Base-by-base conservation (phyloP, 164 flowering plant species). In the Annona cherimola region DNA sequence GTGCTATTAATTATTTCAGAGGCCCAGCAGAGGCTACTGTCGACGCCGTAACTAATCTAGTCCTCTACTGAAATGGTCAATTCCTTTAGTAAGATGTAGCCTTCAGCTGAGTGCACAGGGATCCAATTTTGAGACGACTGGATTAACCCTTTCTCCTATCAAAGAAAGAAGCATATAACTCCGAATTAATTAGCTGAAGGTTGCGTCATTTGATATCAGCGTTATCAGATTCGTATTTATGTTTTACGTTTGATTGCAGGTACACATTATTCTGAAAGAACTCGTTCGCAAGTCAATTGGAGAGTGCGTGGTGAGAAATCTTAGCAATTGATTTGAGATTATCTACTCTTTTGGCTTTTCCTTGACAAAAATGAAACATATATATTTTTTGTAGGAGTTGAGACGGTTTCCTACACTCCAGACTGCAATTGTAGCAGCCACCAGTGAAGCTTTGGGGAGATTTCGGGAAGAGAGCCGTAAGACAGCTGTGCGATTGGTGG, bases 1-100 rank as follows among this genome's bases (percentile, higher is more conserved):
- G 91, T 74, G 71, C 86, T 55, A 62, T 89, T 65, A 82, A 80
- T 50, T 75, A 86, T 45, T 84, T 88, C 67, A 88, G 83, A 79
- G 89, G 88, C 64, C 94, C 91, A 55, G 91, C 90, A 59, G 93
- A 87, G 79, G 88, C 93, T 68, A 81, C 89, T 67, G 91, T 87
- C 44, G 91, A 89, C 76, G 93, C 93, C 72, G 93, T 89, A 85
- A 42, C 14, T 63, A 20, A 64, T 41, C 67, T 64, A 14, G 12
- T 64, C 41, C 19, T 62, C 35, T 4, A 20, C 12, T 50, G 14
- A 26, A 26, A 26, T 26, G 35, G 35, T 3, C 14, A 50, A 50
- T 50, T 50, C 57, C 18, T 50, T 50, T 8, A 7, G 2, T 50
- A 16, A 50, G 57, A 5, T 50, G 14, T 8, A 5, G 57, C 57